Evolutionary conservation across 768 basidiomycete genomes (phyloP).

Genomic region (Pleurotus tuber-regium): DNA sequence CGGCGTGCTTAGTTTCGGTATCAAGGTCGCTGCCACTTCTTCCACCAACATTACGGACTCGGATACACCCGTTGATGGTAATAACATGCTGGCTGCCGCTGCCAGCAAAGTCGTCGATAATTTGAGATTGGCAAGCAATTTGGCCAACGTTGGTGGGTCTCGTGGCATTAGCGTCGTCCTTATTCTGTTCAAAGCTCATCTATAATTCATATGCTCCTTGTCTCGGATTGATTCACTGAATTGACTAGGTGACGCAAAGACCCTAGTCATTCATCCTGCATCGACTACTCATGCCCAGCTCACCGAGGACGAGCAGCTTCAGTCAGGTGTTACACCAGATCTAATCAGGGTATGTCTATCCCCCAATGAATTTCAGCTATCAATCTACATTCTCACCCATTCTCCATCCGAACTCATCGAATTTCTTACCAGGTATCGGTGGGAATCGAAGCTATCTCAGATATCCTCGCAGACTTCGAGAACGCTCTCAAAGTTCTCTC

Average conservation of each 20-base stretch:
- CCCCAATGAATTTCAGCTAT: not conserved
- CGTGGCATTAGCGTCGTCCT: not conserved
- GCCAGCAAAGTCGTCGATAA: constrained; percentile 67
- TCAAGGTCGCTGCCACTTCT: constrained; percentile 26
- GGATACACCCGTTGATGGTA: no score
- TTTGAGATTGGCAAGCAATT: constrained; percentile 66
- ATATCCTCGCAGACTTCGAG: constrained; percentile 41
- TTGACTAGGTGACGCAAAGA: constrained; percentile 76
- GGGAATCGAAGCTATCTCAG: constrained; percentile 35
- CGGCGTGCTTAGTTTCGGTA: constrained; percentile 37
- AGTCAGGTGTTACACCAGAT: constrained; percentile 73
- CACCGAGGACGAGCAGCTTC: constrained; percentile 52
- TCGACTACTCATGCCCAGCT: constrained; percentile 78
- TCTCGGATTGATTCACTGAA: no score
- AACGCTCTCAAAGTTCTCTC: constrained; percentile 25
- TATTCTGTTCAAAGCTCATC: not conserved
- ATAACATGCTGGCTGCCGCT: no score
- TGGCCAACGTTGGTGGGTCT: constrained; percentile 68
- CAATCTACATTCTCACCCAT: no score
- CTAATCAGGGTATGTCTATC: constrained; percentile 59
- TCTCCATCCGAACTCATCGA: not conserved
- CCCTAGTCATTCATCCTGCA: constrained; percentile 76
- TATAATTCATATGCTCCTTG: no score
- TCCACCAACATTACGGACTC: no score
- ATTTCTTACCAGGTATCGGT: constrained; percentile 27